phyloP scores from a whole-genome alignment of 2,329 filamentous ascomycete genomes.

The Aspergillus arachidicola region DNA sequence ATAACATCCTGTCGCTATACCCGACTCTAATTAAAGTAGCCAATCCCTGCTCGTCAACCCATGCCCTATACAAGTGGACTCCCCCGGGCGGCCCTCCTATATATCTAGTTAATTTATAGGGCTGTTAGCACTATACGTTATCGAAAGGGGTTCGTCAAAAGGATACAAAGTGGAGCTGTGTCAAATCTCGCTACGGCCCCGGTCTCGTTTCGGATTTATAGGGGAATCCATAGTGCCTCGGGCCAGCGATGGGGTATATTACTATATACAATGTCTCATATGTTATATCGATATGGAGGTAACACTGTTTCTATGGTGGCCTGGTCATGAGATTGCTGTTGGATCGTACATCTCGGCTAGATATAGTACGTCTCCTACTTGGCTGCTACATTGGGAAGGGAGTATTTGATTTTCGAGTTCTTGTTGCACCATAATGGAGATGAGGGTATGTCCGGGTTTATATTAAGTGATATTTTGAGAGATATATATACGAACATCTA shows the following conservation, averaged over 20 bases:
- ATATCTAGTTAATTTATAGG: conserved; percentile 3
- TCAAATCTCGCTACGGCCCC: neutral
- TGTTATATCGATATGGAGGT: neutral
- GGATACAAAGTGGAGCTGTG: neutral
- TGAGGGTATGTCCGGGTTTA: neutral
- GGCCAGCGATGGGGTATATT: neutral
- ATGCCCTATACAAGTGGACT: neutral
- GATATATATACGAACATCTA: too few relatives aligned
- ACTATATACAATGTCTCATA: neutral
- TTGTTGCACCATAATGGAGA: neutral
- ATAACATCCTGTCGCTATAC: neutral
- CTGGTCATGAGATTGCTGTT: neutral
- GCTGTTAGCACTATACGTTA: neutral
- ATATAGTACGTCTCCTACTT: neutral
- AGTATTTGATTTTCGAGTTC: too few relatives aligned
- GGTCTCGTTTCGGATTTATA: neutral
- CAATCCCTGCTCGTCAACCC: neutral
- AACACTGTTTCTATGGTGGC: neutral
- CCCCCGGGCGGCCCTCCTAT: neutral
- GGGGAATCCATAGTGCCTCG: neutral
- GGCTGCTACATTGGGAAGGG: neutral
- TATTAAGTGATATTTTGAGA: neutral
- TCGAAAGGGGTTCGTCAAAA: neutral
- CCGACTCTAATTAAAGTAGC: neutral
- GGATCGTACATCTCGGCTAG: neutral